These are phyloP conservation scores for Tolypocladium tundrense DNA, from an alignment of 2,329 filamentous ascomycete genomes.

Conservation along the genomic window DNA sequence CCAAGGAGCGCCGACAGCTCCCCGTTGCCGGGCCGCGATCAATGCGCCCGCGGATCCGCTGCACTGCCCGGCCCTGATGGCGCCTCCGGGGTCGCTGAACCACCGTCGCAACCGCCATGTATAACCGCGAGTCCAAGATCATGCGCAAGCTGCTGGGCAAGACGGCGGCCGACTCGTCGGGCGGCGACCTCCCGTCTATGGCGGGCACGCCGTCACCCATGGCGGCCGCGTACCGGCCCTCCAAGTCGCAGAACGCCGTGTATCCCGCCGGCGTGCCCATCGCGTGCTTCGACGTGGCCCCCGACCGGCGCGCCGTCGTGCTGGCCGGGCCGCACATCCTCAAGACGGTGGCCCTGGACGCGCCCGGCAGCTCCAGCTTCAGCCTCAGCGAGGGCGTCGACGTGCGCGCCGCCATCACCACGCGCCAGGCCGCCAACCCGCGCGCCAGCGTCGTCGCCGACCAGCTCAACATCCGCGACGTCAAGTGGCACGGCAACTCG, in stretches of 20 bases:
- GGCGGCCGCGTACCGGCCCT: slow-evolving; percentile 35
- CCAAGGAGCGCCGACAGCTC: background rate
- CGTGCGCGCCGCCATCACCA: slow-evolving; percentile 43
- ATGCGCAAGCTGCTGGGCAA: slow-evolving; percentile 53
- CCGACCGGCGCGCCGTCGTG: slow-evolving; percentile 44
- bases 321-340: slow-evolving; percentile 50
- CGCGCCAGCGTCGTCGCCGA: slow-evolving; percentile 35
- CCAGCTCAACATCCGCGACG: slow-evolving; percentile 53
- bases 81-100: slow-evolving; percentile 16
- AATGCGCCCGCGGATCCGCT: background rate
- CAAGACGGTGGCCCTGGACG: slow-evolving; percentile 48
- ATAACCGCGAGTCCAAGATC: slow-evolving; percentile 43
- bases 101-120: slow-evolving; percentile 26
- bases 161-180: slow-evolving; percentile 33
- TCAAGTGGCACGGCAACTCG: slow-evolving; percentile 45
- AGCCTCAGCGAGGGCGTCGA: slow-evolving; percentile 47
- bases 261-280: slow-evolving; percentile 44
- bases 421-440: slow-evolving; percentile 31
- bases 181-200: slow-evolving; percentile 32
- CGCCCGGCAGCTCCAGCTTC: slow-evolving; percentile 23
- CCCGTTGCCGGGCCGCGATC: background rate
- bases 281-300: slow-evolving; percentile 46
- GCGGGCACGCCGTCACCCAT: slow-evolving; percentile 32
- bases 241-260: slow-evolving; percentile 44
- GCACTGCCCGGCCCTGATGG: slow-evolving; percentile 17